phyloP scores from a whole-genome alignment of 2,329 filamentous ascomycete species.

The Talaromyces sp. region DNA sequence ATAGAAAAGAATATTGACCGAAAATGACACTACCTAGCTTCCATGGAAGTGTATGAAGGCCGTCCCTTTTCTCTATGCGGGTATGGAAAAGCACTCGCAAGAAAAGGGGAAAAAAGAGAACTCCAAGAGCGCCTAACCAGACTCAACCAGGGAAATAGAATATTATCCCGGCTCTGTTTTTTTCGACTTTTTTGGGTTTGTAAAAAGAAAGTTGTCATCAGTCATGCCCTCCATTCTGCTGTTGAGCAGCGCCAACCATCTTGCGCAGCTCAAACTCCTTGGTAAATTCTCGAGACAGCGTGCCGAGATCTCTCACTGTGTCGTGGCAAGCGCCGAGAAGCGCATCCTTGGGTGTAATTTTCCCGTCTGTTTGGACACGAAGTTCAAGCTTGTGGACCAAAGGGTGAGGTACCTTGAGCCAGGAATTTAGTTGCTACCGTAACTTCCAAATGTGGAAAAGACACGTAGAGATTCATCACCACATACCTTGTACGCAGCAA shows the following conservation, averaged over 20 bases:
- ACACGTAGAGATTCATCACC: neutral
- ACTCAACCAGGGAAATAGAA: neutral
- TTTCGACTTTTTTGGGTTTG: too few species aligned
- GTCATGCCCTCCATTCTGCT: slow-evolving; percentile 21
- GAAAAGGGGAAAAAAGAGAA: neutral
- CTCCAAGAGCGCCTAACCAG: neutral
- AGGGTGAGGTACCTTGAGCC: slow-evolving; percentile 39
- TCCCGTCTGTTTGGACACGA: slow-evolving; percentile 87
- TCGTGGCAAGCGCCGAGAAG: slow-evolving; percentile 74
- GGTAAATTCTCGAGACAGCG: slow-evolving; percentile 79
- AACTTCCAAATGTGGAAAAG: neutral
- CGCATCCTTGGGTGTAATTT: slow-evolving; percentile 81
- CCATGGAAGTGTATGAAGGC: neutral
- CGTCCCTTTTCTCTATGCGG: neutral
- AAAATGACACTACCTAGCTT: neutral
- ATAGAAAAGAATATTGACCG: neutral
- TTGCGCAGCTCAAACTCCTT: slow-evolving; percentile 86
- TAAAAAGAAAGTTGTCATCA: neutral
- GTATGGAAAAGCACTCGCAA: neutral
- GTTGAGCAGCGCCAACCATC: slow-evolving; percentile 65
- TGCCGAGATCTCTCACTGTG: slow-evolving; percentile 72
- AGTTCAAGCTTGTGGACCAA: slow-evolving; percentile 56
- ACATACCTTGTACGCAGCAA: slow-evolving; percentile 83
- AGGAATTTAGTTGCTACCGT: neutral
- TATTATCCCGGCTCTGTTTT: neutral